Base-by-base conservation (phyloP, 345 rosid genomes). In the Lagerstroemia speciosa region DNA sequence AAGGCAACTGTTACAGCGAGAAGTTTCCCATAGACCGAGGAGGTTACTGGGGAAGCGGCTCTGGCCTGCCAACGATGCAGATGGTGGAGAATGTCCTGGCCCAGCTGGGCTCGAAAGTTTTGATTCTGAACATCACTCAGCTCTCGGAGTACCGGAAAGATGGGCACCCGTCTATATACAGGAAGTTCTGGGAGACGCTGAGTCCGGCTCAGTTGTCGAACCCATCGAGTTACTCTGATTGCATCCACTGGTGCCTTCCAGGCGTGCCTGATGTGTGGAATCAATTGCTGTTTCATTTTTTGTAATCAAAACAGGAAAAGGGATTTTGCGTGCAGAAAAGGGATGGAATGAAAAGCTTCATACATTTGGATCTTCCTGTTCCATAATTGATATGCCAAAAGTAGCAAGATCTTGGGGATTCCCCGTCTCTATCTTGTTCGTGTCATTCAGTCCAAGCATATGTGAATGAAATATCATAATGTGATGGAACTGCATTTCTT, bases 241-340 rank as follows among this genome's bases (percentile, higher is more conserved):
- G 99, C 83, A 91, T 79, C 64, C 99, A 93, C 36, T 89, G 97
- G 97, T 91, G 98, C 82, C 83, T 94, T 57, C 98, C 97, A 6
- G 98, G 98, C 20, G 87, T 94, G 36, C 97, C 96, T 53, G 99
- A 93, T 82, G 86, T 85, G 32, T 93, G 99, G 99, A 93, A 93
- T 68, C 88, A 89, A 76, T 75, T 93, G n/a, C 76, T 93, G 60
- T 91, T 86, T 79, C 91, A 89, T 73, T 77, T 77, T 64, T 80
- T 92, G 89, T 91, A 69, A 75, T 72, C 17, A 37, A 26, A 68
- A 74, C 71, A 24, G 55, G n/a, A 22, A n/a, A n/a, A n/a, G n/a
- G n/a, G n/a, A n/a, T n/a, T n/a, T n/a, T n/a, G n/a, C n/a, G n/a
- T n/a, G n/a, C 11, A 38, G 1, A 1, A 38, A 38, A 38, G 7